These are phyloP conservation scores for Plasmodium vivax DNA, from an alignment of 169 alveolate genomes.

Conservation along the genomic window DNA sequence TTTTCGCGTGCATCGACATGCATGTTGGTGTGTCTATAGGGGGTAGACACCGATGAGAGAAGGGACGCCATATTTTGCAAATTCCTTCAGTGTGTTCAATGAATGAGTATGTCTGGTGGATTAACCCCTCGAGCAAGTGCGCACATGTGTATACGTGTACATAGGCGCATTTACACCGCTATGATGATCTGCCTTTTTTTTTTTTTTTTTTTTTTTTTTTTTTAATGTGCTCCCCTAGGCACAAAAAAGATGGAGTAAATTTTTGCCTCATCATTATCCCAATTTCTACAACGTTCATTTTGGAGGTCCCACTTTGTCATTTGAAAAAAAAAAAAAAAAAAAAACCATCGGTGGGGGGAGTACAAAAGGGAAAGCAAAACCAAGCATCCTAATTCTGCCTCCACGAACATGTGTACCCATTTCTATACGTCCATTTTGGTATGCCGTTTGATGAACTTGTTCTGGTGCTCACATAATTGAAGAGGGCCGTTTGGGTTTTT, in stretches of 20 bases:
- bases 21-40: not conserved
- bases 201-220: no score
- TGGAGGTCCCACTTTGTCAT: not conserved
- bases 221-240: not conserved
- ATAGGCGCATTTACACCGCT: not conserved
- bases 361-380: not conserved
- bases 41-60: not conserved
- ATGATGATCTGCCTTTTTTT: not conserved
- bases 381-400: not conserved
- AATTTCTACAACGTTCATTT: not conserved
- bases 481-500: not conserved
- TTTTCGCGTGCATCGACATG: not conserved
- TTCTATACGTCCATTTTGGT: not conserved
- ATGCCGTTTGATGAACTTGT: not conserved
- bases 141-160: not conserved
- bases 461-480: not conserved
- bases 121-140: not conserved
- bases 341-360: not conserved
- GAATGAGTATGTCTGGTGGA: not conserved
- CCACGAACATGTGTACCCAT: not conserved
- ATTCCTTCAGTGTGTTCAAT: not conserved
- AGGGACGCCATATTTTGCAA: not conserved
- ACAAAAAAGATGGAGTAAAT: not conserved
- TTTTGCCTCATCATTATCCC: not conserved
- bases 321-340: not conserved